These are phyloP conservation scores for Orbilia brochopaga DNA, from an alignment of 2,329 filamentous ascomycete genomes.

Conservation along the genomic window DNA sequence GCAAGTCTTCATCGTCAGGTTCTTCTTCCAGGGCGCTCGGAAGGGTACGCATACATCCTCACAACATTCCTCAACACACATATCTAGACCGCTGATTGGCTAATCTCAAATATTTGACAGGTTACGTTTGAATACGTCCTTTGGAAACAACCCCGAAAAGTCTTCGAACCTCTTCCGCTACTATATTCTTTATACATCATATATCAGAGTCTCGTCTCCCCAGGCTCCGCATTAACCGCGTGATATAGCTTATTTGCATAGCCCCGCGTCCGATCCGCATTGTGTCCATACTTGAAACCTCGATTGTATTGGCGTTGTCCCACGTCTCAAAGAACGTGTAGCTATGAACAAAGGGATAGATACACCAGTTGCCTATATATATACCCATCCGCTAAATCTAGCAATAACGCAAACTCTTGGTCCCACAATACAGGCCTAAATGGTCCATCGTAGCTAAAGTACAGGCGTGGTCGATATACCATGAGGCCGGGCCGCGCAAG, in stretches of 20 bases:
- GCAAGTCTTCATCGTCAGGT: conserved; percentile 95
- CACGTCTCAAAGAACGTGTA: not conserved
- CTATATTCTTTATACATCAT: not conserved
- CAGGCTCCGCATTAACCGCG: not conserved
- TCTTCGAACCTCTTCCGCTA: not conserved
- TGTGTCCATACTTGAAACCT: not conserved
- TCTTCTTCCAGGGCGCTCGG: conserved; percentile 84
- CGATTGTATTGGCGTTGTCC: conserved; percentile 1
- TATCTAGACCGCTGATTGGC: not conserved
- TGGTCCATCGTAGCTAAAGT: no score
- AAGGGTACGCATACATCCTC: conserved; percentile 50
- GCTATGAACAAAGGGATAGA: not conserved
- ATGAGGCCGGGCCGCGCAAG: no score
- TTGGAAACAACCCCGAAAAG: not conserved
- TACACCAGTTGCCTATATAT: no score
- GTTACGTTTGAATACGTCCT: conserved; percentile 35
- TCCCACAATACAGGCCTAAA: no score
- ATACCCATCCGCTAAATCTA: no score
- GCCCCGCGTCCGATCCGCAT: not conserved
- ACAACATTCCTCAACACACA: no score
- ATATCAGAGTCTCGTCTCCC: not conserved
- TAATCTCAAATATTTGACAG: conserved; percentile 8
- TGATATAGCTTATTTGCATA: not conserved
- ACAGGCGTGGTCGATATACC: no score
- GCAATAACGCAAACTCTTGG: no score